A percentile compares a stretch with the other conserved stretches of the same genome.
These are phyloP conservation scores for Nicotiana tabacum DNA, from an alignment of 257 asterid species.

Conservation along the genomic window DNA sequence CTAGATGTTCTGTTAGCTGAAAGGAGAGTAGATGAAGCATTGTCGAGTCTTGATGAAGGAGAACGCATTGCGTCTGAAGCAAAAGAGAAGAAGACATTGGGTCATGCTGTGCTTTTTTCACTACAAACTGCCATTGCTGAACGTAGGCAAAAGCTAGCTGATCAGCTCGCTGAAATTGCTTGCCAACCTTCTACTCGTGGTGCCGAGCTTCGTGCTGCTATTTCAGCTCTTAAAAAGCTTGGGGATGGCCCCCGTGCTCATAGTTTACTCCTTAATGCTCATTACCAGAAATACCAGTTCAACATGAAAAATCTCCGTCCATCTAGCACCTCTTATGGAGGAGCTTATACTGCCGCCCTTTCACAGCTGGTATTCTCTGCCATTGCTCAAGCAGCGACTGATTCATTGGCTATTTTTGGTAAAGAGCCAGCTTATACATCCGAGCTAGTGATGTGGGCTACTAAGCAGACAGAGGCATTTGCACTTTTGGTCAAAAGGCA, in stretches of 20 bases:
- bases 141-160: slow-evolving; percentile 81
- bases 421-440: slow-evolving; percentile 88
- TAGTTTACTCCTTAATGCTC: slow-evolving; percentile 83
- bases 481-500: slow-evolving; percentile 89
- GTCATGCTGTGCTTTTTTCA: slow-evolving; percentile 43
- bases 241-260: slow-evolving; percentile 99
- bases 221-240: slow-evolving; percentile 85
- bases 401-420: slow-evolving; percentile 78
- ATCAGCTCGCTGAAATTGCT: slow-evolving; percentile 96
- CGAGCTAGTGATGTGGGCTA: slow-evolving; percentile 98
- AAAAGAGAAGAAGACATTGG: slow-evolving; percentile 48
- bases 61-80: slow-evolving; percentile 66
- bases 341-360: slow-evolving; percentile 96
- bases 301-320: slow-evolving; percentile 94
- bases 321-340: slow-evolving; percentile 94
- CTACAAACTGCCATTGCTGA: slow-evolving; percentile 67
- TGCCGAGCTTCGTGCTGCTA: slow-evolving; percentile 90
- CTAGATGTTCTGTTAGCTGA: slow-evolving; percentile 93
- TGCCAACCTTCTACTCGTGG: slow-evolving; percentile 97
- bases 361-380: slow-evolving; percentile 96
- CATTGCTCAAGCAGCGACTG: slow-evolving; percentile 93
- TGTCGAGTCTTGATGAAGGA: slow-evolving; percentile 84
- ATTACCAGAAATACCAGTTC: slow-evolving; percentile 87
- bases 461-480: slow-evolving; percentile 85
- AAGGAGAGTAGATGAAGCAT: slow-evolving; percentile 95